Percentiles rank a stretch among this genome's conserved stretches.
phyloP scores from a whole-genome alignment of 2,329 filamentous ascomycete genomes.

The Lachnellula subtilissima region DNA sequence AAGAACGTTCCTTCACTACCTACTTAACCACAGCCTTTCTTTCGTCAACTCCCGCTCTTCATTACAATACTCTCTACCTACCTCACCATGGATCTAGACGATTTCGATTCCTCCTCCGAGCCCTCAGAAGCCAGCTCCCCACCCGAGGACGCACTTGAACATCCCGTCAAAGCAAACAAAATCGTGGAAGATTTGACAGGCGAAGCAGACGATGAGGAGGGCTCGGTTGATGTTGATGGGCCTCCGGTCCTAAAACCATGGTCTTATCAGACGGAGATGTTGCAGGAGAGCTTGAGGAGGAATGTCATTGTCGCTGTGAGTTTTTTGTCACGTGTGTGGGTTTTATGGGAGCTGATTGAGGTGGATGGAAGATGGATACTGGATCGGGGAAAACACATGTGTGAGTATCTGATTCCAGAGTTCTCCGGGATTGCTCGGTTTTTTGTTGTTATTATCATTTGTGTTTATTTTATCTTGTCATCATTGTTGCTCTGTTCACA shows the following conservation, averaged over 20 bases:
- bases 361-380: slow-evolving; percentile 62
- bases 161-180: slow-evolving; percentile 1
- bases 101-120: not conserved
- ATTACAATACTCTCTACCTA: not conserved
- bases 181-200: slow-evolving; percentile 9
- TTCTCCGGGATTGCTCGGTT: not conserved
- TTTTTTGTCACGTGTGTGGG: slow-evolving; percentile 1
- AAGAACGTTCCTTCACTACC: not conserved
- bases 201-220: slow-evolving; percentile 7
- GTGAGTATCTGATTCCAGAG: slow-evolving; percentile 43
- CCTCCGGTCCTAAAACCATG: slow-evolving; percentile 20
- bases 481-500: not conserved
- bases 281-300: slow-evolving; percentile 59
- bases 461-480: no score
- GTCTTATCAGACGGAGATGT: slow-evolving; percentile 70
- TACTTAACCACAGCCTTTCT: not conserved
- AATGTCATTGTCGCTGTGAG: slow-evolving; percentile 69
- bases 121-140: not conserved
- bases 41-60: not conserved
- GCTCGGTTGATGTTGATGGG: slow-evolving; percentile 4
- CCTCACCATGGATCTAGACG: not conserved
- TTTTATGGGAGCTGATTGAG: not conserved
- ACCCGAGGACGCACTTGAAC: not conserved
- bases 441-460: no score
- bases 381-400: slow-evolving; percentile 75